Base-by-base conservation (phyloP, 140 eudicot genomes). In the Flaveria floridana region DNA sequence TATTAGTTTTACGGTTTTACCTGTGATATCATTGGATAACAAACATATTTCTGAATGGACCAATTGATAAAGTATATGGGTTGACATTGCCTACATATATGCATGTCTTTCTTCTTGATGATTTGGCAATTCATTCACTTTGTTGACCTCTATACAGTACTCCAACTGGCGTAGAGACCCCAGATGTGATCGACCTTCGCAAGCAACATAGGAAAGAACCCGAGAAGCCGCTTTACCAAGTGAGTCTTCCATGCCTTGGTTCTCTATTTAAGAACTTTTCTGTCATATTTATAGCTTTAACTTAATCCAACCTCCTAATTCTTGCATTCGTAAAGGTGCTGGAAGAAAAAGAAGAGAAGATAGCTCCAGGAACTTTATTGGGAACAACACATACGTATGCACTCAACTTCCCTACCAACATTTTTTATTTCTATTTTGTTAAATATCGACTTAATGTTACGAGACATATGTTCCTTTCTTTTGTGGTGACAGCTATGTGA, bases 171-270 rank as follows among this genome's bases (percentile, higher is more conserved):
- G 97, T 91, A 52, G 99, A 95, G 83, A 95, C 99, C 61, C 99
- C 99, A 34, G 99, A 95, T 81, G 99, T 95, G 72, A 95, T 95
- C 72, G 97, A 95, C 70, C 96, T 95, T 56, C 97, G 99, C 23
- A 95, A 95, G 83, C 99, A 91, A 76, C 99, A 91, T 75, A 95
- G 99, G 84, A 95, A 95, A 73, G 99, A 95, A 63, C 95, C 99
- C 18, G 97, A 95, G 83, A 95, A 88, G 77, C 95, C 95, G 19
- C 92, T 95, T 34, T 95, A 88, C 76, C 99, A 95, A 73, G 99
- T 91, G 73, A 86, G 80, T 71, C 44, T 47, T 25, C 13, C 42
- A 41, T 64, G 70, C 13, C 21, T 51, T 20, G 3, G 28, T 53
- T 71, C 64, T 71, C 52, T 37, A 18, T 30, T 71, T 10, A 50